Evolutionary conservation across 768 basidiomycete species (phyloP), one percentile per base, ranked within the genome.

Genomic region (Psilocybe sp.): DNA sequence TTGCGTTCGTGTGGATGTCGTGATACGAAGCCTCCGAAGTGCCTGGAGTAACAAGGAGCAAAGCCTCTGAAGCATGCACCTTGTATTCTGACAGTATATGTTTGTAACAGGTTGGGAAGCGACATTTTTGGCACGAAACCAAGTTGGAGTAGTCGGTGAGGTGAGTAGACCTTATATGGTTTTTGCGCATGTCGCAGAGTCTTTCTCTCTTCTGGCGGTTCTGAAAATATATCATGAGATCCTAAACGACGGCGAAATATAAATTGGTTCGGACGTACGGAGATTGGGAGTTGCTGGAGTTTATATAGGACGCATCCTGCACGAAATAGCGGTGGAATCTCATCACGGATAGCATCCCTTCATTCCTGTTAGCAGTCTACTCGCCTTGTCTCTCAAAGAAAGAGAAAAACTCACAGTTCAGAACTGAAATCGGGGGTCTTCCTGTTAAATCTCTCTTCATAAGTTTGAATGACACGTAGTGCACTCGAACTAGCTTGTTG

Each of bases 91-190:
- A 34, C n/a, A 75, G 54, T 9, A 74, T 52, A 53, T 78, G 74
- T 3, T 48, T 40, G 49, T 72, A 76, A 52, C 77, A 79, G 52
- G 55, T 66, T 5, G 60, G 50, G 11, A 58, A 34, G 54, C 75
- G 75, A 47, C 78, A 80, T 34, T 58, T 62, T 47, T 64, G 69
- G 69, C 78, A 80, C 20, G 12, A 33, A 13, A 77, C 28, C 3
- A 28, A 28, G 23, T 28, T 28, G 23, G 7, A 28, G 23, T 3
- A 28, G 56, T 55, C 60, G 56, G 69, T 5, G 46, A 43, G 41
- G 19, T 47, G 5, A 52, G 51, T 34, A 60, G 49, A 3, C 40
- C 38, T 51, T 73, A 70, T 39, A 56, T 52, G 7, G 41, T 37
- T 8, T 40, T 46, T 18, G 15, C 40, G 18, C 32, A 46, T 31